Evolutionary conservation across 306 rosid genomes (phyloP), one percentile per base, ranked within the genome.

Genomic region (Lathyrus oleraceus): DNA sequence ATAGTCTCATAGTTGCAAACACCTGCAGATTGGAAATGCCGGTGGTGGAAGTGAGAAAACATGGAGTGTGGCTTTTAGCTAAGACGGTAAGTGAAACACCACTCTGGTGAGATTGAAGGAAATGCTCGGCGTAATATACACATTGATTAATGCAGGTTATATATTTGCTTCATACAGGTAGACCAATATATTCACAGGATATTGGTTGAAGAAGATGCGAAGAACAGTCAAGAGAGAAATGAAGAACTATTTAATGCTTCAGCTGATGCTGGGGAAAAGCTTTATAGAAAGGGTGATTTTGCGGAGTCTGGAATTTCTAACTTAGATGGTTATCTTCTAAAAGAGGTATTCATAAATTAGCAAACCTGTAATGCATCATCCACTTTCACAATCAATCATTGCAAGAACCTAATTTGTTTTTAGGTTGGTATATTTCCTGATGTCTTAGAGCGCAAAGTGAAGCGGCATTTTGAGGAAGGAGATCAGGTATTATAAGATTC

Each of bases 391-490:
- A 45, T 17, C 57, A 66, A 65, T 49, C 58, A 59, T 40, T 58
- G 63, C 75, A 70, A 35, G 48, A 71, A 65, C 75, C 70, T 80
- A 69, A 72, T 66, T 23, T 80, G 8, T 61, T 81, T 73, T 78
- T 81, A 94, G 97, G 98, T 94, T 81, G 98, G 98, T 76, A 45
- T 94, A 70, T 94, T 94, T 86, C 98, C 98, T 53, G 98, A 94
- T 88, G 77, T 94, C 67, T 17, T 94, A 71, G 98, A 94, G 82
- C 87, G 94, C 77, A 94, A 90, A 75, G 96, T 90, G 76, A 78
- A 47, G 65, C 83, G 84, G 10, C 97, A 94, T 83, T 90, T 94
- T 69, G 88, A 90, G 76, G 90, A 94, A 80, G 97, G 98, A 61
- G 98, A 94, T 76, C 81, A 84, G 62, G 98, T 93, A 28, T 8